A percentile compares a stretch with the other conserved stretches of the same genome.
Conservation (phyloP, 2,329 filamentous ascomycete genomes). For the Myriosclerotinia curreyana region DNA sequence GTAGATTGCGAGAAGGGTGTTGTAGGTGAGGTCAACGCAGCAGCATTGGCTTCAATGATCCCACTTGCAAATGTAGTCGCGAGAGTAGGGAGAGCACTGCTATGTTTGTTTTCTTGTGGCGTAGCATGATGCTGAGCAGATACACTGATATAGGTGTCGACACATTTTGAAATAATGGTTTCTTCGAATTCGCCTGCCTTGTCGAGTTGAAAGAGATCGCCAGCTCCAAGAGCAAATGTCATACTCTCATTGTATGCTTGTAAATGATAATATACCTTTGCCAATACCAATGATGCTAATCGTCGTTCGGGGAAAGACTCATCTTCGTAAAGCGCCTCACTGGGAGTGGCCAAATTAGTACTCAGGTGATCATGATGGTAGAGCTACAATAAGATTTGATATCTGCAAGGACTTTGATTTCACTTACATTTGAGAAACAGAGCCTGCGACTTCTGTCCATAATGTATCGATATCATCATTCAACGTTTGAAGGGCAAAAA, state of each 20-base stretch:
- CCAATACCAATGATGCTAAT: constrained; percentile 87
- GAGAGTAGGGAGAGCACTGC: constrained; percentile 52
- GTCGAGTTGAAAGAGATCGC: constrained; percentile 91
- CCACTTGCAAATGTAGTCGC: constrained; percentile 74
- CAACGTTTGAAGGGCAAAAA: constrained; percentile 90
- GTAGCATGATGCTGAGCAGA: constrained; percentile 57
- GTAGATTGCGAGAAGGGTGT: constrained; percentile 95
- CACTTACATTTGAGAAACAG: constrained; percentile 86
- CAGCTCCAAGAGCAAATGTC: constrained; percentile 92
- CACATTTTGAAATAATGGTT: constrained; percentile 97
- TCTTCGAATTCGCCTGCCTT: constrained; percentile 93
- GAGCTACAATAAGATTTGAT: neutral
- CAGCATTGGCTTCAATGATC: constrained; percentile 60
- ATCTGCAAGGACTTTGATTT: neutral
- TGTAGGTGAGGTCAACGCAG: constrained; percentile 75
- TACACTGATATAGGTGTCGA: constrained; percentile 93
- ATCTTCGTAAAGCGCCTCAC: constrained; percentile 97
- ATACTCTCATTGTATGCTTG: constrained; percentile 99
- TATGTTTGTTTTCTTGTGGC: constrained; percentile 49
- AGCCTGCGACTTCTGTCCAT: constrained; percentile 94
- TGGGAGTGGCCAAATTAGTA: constrained; percentile 43
- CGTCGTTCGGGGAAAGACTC: constrained; percentile 90
- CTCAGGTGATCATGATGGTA: neutral
- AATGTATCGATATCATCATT: constrained; percentile 96
- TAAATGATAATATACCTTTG: constrained; percentile 98